Percentiles rank a stretch among this genome's conserved stretches.
Evolutionary conservation across 768 basidiomycete species (phyloP).

Genomic region (Panaeolus papilionaceus): DNA sequence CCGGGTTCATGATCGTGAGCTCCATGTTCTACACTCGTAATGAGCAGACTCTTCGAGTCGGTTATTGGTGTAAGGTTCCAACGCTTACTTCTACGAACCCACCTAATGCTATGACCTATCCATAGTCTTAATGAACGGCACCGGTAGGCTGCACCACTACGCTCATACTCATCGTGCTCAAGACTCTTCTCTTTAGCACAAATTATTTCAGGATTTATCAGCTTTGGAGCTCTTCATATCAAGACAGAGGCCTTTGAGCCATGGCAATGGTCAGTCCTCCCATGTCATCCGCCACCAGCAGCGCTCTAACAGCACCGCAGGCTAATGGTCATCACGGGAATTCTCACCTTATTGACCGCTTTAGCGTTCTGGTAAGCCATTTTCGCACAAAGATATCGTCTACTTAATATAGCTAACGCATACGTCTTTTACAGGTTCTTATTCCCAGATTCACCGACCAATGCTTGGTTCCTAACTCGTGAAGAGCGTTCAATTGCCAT

Average conservation of each 20-base stretch:
- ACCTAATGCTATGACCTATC: not conserved
- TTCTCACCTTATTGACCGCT: slow-evolving; percentile 59
- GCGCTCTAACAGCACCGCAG: slow-evolving; percentile 30
- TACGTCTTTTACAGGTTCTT: slow-evolving; percentile 50
- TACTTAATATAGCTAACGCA: not conserved
- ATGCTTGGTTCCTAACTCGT: slow-evolving; percentile 73
- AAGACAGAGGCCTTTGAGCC: slow-evolving; percentile 61
- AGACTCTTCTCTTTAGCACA: slow-evolving; percentile 51
- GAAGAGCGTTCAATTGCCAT: slow-evolving; percentile 71
- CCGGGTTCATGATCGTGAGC: slow-evolving; percentile 79
- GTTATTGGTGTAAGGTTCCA: slow-evolving; percentile 74
- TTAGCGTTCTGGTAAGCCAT: slow-evolving; percentile 57
- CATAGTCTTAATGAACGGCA: slow-evolving; percentile 75
- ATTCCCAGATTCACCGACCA: slow-evolving; percentile 80
- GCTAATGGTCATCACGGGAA: slow-evolving; percentile 77
- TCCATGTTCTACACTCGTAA: slow-evolving; percentile 81
- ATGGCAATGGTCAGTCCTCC: slow-evolving; percentile 66
- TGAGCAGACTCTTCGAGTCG: slow-evolving; percentile 72
- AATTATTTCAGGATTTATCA: slow-evolving; percentile 72
- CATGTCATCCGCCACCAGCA: slow-evolving; percentile 6
- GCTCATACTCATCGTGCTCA: not conserved
- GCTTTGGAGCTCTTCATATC: slow-evolving; percentile 72
- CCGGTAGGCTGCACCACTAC: slow-evolving; percentile 44
- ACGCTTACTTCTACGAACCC: not conserved
- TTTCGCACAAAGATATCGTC: not conserved